phyloP scores from a whole-genome alignment of 2,329 filamentous ascomycete species.

The Onygenales sp. region DNA sequence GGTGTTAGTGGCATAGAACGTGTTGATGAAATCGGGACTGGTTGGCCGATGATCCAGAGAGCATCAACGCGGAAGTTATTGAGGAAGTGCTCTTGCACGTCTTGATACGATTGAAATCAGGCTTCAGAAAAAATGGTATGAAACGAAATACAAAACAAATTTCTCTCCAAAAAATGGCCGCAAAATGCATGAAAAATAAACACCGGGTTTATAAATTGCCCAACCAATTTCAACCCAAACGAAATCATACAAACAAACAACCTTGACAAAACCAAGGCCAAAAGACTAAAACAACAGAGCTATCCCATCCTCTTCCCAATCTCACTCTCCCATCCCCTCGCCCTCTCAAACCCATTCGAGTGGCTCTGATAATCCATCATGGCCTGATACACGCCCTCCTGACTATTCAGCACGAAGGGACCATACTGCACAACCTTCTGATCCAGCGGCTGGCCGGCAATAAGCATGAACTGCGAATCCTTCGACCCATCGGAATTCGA shows the following conservation, averaged over 20 bases:
- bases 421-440: conserved; percentile 77
- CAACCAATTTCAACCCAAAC: too few species aligned
- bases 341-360: conserved; percentile 71
- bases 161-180: too few species aligned
- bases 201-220: too few species aligned
- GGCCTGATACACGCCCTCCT: conserved; percentile 66
- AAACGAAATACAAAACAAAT: too few species aligned
- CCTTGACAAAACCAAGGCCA: neutral
- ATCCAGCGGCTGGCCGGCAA: conserved; percentile 70
- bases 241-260: neutral
- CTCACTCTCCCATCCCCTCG: conserved; percentile 70
- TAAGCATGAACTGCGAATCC: conserved; percentile 47
- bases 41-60: too few species aligned
- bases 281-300: neutral
- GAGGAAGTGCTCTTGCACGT: too few species aligned
- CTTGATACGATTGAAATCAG: too few species aligned
- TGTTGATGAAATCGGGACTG: too few species aligned
- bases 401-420: conserved; percentile 67
- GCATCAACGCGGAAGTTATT: too few species aligned
- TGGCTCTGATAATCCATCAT: conserved; percentile 64
- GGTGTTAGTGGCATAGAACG: too few species aligned
- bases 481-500: conserved; percentile 58
- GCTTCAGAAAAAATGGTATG: too few species aligned
- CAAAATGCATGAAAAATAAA: too few species aligned
- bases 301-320: conserved; percentile 66